Conservation (phyloP, 768 basidiomycete genomes). For the Cystofilobasidium bisporidii region DNA sequence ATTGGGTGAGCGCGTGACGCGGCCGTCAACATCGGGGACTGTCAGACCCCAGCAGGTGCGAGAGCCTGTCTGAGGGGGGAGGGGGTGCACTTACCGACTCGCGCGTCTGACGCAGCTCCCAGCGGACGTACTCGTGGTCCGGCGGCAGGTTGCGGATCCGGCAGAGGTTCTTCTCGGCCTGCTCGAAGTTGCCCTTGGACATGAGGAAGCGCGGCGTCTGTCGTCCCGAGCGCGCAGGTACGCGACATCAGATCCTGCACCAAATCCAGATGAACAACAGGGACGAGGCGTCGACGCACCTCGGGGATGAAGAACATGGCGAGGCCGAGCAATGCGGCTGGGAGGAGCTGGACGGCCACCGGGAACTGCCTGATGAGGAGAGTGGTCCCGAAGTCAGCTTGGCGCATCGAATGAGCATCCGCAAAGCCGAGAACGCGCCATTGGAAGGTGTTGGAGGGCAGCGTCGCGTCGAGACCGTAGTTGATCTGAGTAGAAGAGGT, state of each 20-base stretch:
- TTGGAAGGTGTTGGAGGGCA: neutral
- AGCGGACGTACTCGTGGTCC: constrained; percentile 36
- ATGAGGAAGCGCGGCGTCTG: constrained; percentile 19
- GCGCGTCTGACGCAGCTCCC: constrained; percentile 30
- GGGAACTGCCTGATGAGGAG: constrained; percentile 9
- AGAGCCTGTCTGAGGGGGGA: no score
- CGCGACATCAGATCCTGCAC: no score
- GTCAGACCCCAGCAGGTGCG: no score
- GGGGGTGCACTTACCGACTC: neutral
- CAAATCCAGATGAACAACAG: no score
- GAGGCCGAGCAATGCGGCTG: constrained; percentile 4
- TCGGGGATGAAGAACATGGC: constrained; percentile 22
- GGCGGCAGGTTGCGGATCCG: constrained; percentile 36
- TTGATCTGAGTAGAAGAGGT: constrained; percentile 37
- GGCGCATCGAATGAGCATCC: no score
- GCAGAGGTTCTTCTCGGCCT: constrained; percentile 36
- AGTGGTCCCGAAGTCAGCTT: no score
- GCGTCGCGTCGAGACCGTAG: neutral
- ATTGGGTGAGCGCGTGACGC: no score
- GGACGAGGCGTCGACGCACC: no score
- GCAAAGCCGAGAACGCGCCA: neutral
- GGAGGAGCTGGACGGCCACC: constrained; percentile 15
- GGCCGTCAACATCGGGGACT: no score
- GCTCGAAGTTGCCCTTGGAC: constrained; percentile 27
- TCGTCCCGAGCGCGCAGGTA: no score